Conservation (phyloP, 495 filamentous ascomycete genomes). For the Monascus purpureus region DNA sequence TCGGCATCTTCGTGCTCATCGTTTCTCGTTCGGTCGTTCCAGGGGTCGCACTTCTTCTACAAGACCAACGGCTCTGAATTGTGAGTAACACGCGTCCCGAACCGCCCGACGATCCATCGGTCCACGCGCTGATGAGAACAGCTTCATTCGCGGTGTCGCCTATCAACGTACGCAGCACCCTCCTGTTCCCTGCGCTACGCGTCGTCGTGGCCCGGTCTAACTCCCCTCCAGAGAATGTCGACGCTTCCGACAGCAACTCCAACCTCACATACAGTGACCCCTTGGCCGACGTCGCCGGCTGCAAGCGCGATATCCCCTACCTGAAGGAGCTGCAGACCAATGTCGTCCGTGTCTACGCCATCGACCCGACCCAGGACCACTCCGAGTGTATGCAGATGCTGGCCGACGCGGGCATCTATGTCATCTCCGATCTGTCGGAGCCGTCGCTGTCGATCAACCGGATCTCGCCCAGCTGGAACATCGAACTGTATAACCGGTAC, state of each 20-base stretch:
- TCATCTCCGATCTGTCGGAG: conserved; percentile 77
- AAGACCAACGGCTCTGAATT: too few species aligned
- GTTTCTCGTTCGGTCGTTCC: too few species aligned
- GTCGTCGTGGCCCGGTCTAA: too few species aligned
- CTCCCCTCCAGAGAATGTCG: too few species aligned
- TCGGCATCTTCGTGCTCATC: too few species aligned
- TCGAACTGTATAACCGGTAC: conserved; percentile 63
- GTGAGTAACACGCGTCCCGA: too few species aligned
- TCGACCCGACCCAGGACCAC: conserved; percentile 71
- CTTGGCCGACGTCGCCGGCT: conserved; percentile 52
- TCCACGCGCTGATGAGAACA: too few species aligned
- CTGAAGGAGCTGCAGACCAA: conserved; percentile 70
- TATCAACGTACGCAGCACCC: conserved; percentile 63
- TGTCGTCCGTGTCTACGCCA: conserved; percentile 82
- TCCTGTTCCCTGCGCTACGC: too few species aligned
- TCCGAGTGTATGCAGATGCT: conserved; percentile 72
- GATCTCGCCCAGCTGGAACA: conserved; percentile 60
- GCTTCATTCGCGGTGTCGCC: conserved; percentile 74
- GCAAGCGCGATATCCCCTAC: conserved; percentile 72
- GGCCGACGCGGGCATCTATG: conserved; percentile 79
- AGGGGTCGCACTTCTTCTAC: too few species aligned
- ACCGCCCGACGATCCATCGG: too few species aligned
- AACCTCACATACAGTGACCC: conserved; percentile 44
- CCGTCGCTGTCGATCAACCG: conserved; percentile 75
- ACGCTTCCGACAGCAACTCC: conserved; percentile 21